A percentile compares a stretch with the other conserved stretches of the same genome.
Evolutionary conservation across 305 asterid genomes (phyloP).

Genomic region (Fraxinus nigra): DNA sequence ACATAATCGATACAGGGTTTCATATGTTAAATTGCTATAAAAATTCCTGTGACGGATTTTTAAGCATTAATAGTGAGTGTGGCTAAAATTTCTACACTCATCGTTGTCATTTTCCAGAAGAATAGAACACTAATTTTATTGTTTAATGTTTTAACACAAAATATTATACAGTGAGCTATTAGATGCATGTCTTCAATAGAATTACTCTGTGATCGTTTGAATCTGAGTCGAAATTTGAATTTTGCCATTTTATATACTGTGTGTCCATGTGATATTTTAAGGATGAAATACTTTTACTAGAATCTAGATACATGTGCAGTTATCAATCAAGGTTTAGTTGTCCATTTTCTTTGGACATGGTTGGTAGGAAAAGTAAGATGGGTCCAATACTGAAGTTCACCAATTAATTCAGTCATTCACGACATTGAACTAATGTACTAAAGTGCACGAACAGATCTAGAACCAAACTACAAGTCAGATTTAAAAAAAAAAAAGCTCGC

Average conservation of each 20-base stretch:
- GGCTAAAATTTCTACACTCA: neutral
- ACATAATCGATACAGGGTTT: neutral
- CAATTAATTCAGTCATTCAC: neutral
- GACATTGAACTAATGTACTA: neutral
- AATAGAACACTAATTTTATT: neutral
- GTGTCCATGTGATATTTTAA: neutral
- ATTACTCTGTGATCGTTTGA: neutral
- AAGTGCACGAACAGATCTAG: neutral
- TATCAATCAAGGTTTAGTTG: neutral
- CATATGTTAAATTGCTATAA: too few relatives aligned
- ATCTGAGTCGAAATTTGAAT: neutral
- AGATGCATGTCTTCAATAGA: neutral
- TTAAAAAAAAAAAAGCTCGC: neutral
- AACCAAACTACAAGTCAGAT: neutral
- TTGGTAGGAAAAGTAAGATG: neutral
- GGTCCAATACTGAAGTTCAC: neutral
- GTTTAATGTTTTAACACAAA: neutral
- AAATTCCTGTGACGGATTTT: neutral
- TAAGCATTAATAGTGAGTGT: neutral
- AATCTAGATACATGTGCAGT: neutral
- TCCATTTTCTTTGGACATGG: neutral
- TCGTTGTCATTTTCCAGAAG: neutral
- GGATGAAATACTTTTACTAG: neutral
- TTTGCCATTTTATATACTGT: neutral
- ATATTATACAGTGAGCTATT: neutral